These are phyloP conservation scores for Ogataea pilisensis DNA, from an alignment of 805 yeast genomes.

Conservation along the genomic window DNA sequence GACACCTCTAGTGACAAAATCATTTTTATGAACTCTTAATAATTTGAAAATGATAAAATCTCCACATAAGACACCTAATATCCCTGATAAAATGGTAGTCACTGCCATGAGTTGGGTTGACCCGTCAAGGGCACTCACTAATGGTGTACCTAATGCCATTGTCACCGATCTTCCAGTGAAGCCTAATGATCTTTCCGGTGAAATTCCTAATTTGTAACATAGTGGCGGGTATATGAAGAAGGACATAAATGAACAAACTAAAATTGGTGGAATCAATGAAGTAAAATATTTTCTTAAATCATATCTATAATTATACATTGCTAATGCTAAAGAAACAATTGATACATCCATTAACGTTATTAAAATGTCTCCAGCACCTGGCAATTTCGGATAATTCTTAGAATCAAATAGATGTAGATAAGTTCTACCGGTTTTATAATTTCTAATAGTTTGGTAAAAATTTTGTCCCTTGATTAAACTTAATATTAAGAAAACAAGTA, in stretches of 20 bases:
- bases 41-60: slow-evolving; percentile 44
- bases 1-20: slow-evolving; percentile 72
- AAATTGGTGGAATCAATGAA: slow-evolving; percentile 55
- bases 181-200: slow-evolving; percentile 58
- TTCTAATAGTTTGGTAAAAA: slow-evolving; percentile 46
- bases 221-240: slow-evolving; percentile 70
- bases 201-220: slow-evolving; percentile 61
- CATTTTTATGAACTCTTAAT: slow-evolving; percentile 52
- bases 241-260: slow-evolving; percentile 50
- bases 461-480: slow-evolving; percentile 48
- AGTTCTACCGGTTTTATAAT: slow-evolving; percentile 66
- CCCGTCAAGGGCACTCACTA: slow-evolving; percentile 63
- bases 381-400: slow-evolving; percentile 39
- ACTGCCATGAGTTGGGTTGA: slow-evolving; percentile 72
- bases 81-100: slow-evolving; percentile 72
- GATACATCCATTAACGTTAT: slow-evolving; percentile 70
- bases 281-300: slow-evolving; percentile 60
- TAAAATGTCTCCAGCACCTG: slow-evolving; percentile 80
- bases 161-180: slow-evolving; percentile 79
- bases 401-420: slow-evolving; percentile 56
- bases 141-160: slow-evolving; percentile 73
- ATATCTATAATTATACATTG: slow-evolving; percentile 69
- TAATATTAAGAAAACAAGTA: slow-evolving; percentile 58
- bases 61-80: slow-evolving; percentile 66
- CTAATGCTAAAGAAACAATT: slow-evolving; percentile 69